Base-by-base conservation (phyloP, 164 flowering plant species). In the Echeveria elegans region DNA sequence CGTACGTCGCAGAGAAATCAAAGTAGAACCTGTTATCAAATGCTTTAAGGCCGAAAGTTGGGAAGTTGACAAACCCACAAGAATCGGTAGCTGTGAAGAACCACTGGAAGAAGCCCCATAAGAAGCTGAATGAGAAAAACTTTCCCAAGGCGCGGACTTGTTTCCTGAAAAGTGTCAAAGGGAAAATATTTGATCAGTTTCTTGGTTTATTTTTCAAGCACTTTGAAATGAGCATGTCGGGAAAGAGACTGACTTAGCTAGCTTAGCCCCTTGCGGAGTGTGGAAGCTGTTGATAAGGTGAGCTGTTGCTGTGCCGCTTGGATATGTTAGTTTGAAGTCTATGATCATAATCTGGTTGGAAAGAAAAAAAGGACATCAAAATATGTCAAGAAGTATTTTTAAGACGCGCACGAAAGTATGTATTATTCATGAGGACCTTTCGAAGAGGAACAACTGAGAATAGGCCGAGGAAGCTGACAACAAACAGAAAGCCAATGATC, bases 391-490 rank as follows among this genome's bases (percentile, higher is more conserved):
- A 14, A 43, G 15, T n/a, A 5, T 43, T 43, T 43, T 15, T 15
- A 11, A 43, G 47, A 43, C 15, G 47, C 18, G 15, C 16, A 18
- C 5, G 3, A 43, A 16, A 5, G 11, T 1, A 43, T 11, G 47
- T 12, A 16, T 38, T 38, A 8, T 38, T 5, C 41, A 43, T 36
- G 6, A 16, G 43, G 56, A 67, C 88, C 86, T 78, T 82, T 68
- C 85, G 67, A 3, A 83, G 76, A 5, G 83, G 78, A 4, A 85
- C 77, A 21, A 85, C 76, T 14, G 86, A 76, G 79, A 83, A 85
- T 16, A 85, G 72, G n/a, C 89, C 89, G 11, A 83, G 78, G 21
- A 83, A 85, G 75, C 89, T 85, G 15, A 85, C 89, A 26, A 40
- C 58, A 47, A 80, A 77, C 23, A 83, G 77, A 62, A 83, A 85